Percentiles rank a stretch among this genome's conserved stretches.
Evolutionary conservation across 1,284 basidiomycete genomes (phyloP).

Genomic region (Austroboletus novae-zelandiae): DNA sequence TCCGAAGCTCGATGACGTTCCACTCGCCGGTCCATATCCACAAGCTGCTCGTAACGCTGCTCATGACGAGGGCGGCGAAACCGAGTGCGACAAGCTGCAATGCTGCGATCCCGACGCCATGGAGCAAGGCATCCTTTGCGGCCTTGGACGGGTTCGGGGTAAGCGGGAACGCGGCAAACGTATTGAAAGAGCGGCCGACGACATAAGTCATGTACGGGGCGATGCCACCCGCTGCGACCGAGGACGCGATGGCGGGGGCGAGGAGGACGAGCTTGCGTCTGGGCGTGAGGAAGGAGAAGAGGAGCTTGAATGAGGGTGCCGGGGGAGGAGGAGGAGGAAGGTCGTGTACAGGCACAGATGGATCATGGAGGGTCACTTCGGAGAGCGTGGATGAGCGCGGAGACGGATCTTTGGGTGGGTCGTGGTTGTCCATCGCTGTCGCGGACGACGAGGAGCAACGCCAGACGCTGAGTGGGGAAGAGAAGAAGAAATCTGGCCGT

Average conservation of each 20-base stretch:
- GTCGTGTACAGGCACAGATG: slow-evolving; percentile 12
- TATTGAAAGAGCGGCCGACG: slow-evolving; percentile 83
- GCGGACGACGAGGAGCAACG: slow-evolving; percentile 28
- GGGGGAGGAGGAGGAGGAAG: slow-evolving; percentile 32
- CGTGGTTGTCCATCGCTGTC: slow-evolving; percentile 34
- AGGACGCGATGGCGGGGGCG: slow-evolving; percentile 69
- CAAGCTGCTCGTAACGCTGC: slow-evolving; percentile 71
- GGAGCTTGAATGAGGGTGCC: slow-evolving; percentile 51
- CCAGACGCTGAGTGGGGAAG: slow-evolving; percentile 2
- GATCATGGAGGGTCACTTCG: slow-evolving; percentile 6
- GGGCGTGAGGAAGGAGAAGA: slow-evolving; percentile 53
- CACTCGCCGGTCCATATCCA: slow-evolving; percentile 91
- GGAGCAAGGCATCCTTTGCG: slow-evolving; percentile 55
- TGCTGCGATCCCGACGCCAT: slow-evolving; percentile 58
- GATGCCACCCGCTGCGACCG: slow-evolving; percentile 71
- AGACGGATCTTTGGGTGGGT: slow-evolving; percentile 18
- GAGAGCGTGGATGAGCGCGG: slow-evolving; percentile 19
- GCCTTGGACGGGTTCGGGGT: slow-evolving; percentile 43
- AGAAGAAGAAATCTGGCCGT: not conserved
- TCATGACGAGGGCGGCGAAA: slow-evolving; percentile 66
- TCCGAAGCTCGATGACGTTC: slow-evolving; percentile 70
- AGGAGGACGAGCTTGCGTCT: slow-evolving; percentile 55
- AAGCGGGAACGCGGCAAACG: slow-evolving; percentile 65
- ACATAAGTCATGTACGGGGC: slow-evolving; percentile 94
- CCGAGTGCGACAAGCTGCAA: slow-evolving; percentile 75